These are phyloP conservation scores for Aristolochia californica DNA, from an alignment of 164 flowering plant species.

Conservation along the genomic window DNA sequence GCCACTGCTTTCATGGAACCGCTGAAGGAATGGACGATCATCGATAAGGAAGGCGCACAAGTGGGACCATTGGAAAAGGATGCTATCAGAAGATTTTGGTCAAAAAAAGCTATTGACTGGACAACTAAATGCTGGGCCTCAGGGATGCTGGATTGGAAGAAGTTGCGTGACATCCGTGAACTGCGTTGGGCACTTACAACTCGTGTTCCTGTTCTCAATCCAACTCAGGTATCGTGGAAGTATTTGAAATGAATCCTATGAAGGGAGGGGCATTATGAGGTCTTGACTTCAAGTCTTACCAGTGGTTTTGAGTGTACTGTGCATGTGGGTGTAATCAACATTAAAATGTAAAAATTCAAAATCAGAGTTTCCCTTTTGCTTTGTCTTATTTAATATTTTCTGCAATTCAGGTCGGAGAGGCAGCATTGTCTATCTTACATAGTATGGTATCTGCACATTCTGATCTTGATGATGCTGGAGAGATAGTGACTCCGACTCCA, in stretches of 20 bases:
- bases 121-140: conserved; percentile 86
- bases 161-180: conserved; percentile 90
- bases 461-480: conserved; percentile 99
- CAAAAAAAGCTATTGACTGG: conserved; percentile 85
- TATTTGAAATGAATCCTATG: too few relatives aligned
- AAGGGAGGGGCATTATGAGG: too few relatives aligned
- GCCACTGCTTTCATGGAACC: conserved; percentile 99
- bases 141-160: conserved; percentile 97
- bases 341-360: not conserved
- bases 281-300: too few relatives aligned
- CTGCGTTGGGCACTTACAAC: conserved; percentile 88
- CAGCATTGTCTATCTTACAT: conserved; percentile 78
- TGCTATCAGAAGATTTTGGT: conserved; percentile 93
- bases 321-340: too few relatives aligned
- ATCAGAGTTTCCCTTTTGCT: not conserved
- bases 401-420: conserved; percentile 72
- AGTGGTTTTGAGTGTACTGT: too few relatives aligned
- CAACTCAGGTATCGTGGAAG: conserved; percentile 56
- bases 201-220: conserved; percentile 88
- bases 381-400: not conserved
- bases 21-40: conserved; percentile 84
- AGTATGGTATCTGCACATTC: conserved; percentile 98
- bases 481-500: conserved; percentile 97
- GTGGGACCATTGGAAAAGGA: conserved; percentile 96
- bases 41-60: conserved; percentile 74